Evolutionary conservation across 2,329 filamentous ascomycete genomes (phyloP), one percentile per base, ranked within the genome.

Genomic region (Xylariaceae sp.): DNA sequence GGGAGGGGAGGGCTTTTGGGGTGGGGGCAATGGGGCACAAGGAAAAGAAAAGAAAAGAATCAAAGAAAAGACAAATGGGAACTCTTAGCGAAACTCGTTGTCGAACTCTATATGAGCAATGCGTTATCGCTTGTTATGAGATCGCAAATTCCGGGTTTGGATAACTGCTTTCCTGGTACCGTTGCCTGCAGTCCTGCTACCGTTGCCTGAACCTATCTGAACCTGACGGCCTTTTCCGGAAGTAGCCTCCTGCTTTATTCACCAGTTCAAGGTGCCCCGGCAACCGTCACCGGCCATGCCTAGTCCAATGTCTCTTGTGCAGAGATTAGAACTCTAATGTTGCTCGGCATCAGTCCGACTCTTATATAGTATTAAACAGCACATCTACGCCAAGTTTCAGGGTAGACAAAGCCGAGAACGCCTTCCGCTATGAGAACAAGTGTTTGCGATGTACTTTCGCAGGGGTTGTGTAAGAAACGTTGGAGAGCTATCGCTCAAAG

Each of bases 351-450:
- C 53, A 49, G 49, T 52, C 60, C 59, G 61, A 51, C 61, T 60
- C 63, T 56, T 78, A 74, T 75, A 78, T 74, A 67, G 61, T 68
- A 78, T 78, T 76, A 77, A 72, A 76, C 71, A 72, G 69, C 76
- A 76, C 73, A 76, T 77, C 72, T 76, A 76, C 72, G 74, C 72
- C 71, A 69, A 72, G 69, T 72, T 72, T 73, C 69, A 69, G 74
- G 71, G 72, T 75, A 67, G 71, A 70, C 74, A 74, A 73, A 61
- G 59, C 68, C 73, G 53, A 58, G 72, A 79, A 80, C 77, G 76
- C 77, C 75, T 74, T 75, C 75, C 76, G 76, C 77, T 79, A 79
- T 80, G 76, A 70, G 67, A 63, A 67, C 64, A 70, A 60, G 58
- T 61, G 55, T 63, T 56, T 63, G 58, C 45, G 63, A 51, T 61